A percentile compares a stretch with the other conserved stretches of the same genome.
Evolutionary conservation across 805 yeast species (phyloP).

Genomic region (Saccharomycopsis selenospora): DNA sequence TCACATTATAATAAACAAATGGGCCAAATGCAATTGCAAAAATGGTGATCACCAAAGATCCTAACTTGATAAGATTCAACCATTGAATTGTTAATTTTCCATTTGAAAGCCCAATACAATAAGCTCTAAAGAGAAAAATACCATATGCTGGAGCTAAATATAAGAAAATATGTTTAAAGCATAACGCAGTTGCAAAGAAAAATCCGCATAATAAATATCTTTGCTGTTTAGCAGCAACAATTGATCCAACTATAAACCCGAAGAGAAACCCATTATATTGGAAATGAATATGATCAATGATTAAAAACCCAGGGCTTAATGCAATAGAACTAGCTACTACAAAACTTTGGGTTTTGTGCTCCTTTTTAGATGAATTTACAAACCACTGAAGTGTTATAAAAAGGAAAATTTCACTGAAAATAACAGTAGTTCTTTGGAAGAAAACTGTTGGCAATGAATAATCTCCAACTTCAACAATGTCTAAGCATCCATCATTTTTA

Average conservation of each 20-base stretch:
- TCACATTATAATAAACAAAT: slow-evolving; percentile 51
- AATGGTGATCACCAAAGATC: slow-evolving; percentile 51
- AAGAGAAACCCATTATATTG: slow-evolving; percentile 94
- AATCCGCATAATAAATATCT: slow-evolving; percentile 54
- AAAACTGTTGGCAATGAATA: slow-evolving; percentile 75
- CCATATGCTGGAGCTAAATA: slow-evolving; percentile 94
- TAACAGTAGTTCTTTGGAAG: slow-evolving; percentile 78
- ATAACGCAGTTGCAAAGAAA: slow-evolving; percentile 67
- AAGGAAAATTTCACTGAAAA: slow-evolving; percentile 64
- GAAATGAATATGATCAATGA: slow-evolving; percentile 93
- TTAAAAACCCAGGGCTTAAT: slow-evolving; percentile 81
- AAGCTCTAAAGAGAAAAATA: slow-evolving; percentile 64
- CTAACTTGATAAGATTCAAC: slow-evolving; percentile 55
- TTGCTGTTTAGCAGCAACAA: slow-evolving; percentile 59
- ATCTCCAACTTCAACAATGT: slow-evolving; percentile 52
- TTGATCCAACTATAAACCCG: slow-evolving; percentile 69
- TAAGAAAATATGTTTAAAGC: slow-evolving; percentile 91
- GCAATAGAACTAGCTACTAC: slow-evolving; percentile 78
- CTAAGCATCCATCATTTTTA: slow-evolving; percentile 68
- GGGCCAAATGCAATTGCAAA: slow-evolving; percentile 73
- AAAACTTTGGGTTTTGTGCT: slow-evolving; percentile 40
- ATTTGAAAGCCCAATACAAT: slow-evolving; percentile 44
- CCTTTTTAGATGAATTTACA: slow-evolving; percentile 40
- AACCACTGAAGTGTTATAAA: slow-evolving; percentile 67
- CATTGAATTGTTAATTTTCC: slow-evolving; percentile 37